These are phyloP conservation scores for Aspergillus sp. DNA, from an alignment of 2,329 filamentous ascomycete genomes.

Conservation along the genomic window DNA sequence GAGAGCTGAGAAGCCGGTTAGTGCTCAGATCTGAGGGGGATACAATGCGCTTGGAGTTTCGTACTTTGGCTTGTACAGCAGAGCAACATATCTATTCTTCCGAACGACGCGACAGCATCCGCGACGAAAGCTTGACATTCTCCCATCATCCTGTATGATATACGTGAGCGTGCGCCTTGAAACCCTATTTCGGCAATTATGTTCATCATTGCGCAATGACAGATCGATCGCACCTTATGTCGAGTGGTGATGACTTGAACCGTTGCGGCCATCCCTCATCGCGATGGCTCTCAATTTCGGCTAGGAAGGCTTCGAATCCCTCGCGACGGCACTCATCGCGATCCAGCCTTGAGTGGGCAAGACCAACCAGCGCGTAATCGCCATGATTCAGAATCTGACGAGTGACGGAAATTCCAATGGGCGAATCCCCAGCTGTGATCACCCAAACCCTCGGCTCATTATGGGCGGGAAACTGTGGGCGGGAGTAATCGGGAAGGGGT, in stretches of 20 bases:
- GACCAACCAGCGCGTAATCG: slow-evolving; percentile 82
- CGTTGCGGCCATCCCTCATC: slow-evolving; percentile 78
- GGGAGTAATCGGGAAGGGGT: slow-evolving; percentile 30
- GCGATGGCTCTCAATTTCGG: slow-evolving; percentile 57
- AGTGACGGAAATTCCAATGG: slow-evolving; percentile 78
- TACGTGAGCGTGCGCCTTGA: slow-evolving; percentile 12
- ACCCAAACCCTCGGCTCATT: slow-evolving; percentile 84
- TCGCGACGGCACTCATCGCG: slow-evolving; percentile 68
- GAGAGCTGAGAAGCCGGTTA: slow-evolving; percentile 56
- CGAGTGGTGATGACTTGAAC: slow-evolving; percentile 61
- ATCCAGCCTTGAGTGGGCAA: slow-evolving; percentile 75
- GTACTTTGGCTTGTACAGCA: slow-evolving; percentile 84
- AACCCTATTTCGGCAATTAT: neutral
- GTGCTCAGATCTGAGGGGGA: neutral
- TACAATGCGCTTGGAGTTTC: slow-evolving; percentile 9
- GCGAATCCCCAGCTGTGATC: slow-evolving; percentile 80
- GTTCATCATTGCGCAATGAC: neutral
- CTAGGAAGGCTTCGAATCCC: slow-evolving; percentile 77
- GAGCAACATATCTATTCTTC: slow-evolving; percentile 82
- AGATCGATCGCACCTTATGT: slow-evolving; percentile 47
- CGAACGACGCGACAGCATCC: slow-evolving; percentile 80
- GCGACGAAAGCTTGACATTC: slow-evolving; percentile 85
- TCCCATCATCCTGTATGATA: slow-evolving; percentile 49
- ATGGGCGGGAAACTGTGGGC: slow-evolving; percentile 56
- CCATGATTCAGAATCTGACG: slow-evolving; percentile 83